A percentile compares a stretch with the other conserved stretches of the same genome.
Conservation (phyloP, 495 filamentous ascomycete species). For the Xylaria venustula region DNA sequence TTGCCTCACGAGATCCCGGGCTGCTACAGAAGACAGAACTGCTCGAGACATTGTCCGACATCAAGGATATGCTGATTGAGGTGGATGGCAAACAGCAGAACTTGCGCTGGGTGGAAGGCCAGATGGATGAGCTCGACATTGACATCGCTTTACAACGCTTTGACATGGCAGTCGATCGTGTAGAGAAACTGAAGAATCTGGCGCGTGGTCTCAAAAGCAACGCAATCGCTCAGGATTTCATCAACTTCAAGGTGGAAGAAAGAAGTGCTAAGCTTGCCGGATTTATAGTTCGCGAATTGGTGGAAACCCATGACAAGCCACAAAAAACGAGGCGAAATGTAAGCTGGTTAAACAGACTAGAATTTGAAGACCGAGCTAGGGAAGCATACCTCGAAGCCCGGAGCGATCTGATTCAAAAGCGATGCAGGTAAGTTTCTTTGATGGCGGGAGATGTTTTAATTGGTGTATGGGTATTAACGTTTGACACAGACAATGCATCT, state of each 20-base stretch:
- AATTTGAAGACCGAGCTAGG: slow-evolving; percentile 84
- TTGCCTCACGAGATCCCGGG: slow-evolving; percentile 68
- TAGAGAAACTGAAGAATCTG: slow-evolving; percentile 79
- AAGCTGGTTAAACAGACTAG: slow-evolving; percentile 77
- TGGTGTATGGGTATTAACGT: slow-evolving; percentile 30
- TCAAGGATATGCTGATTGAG: slow-evolving; percentile 82
- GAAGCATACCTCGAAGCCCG: slow-evolving; percentile 82
- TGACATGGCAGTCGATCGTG: slow-evolving; percentile 74
- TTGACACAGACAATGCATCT: slow-evolving; percentile 73
- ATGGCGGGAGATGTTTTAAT: background rate
- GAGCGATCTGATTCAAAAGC: slow-evolving; percentile 69
- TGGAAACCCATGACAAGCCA: slow-evolving; percentile 68
- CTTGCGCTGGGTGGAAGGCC: slow-evolving; percentile 88
- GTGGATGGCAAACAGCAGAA: slow-evolving; percentile 96
- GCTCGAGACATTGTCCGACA: slow-evolving; percentile 65
- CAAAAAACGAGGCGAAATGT: slow-evolving; percentile 71
- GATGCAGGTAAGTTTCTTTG: slow-evolving; percentile 65
- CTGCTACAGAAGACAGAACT: slow-evolving; percentile 70
- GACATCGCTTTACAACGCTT: slow-evolving; percentile 90
- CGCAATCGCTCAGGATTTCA: slow-evolving; percentile 79
- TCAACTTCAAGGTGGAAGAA: slow-evolving; percentile 84
- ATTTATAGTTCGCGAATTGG: slow-evolving; percentile 69
- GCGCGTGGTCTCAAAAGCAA: slow-evolving; percentile 81
- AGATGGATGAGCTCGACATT: slow-evolving; percentile 95
- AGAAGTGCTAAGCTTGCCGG: slow-evolving; percentile 75